These are phyloP conservation scores for Aspergillus carbonarius DNA, from an alignment of 2,329 filamentous ascomycete species.

Conservation along the genomic window DNA sequence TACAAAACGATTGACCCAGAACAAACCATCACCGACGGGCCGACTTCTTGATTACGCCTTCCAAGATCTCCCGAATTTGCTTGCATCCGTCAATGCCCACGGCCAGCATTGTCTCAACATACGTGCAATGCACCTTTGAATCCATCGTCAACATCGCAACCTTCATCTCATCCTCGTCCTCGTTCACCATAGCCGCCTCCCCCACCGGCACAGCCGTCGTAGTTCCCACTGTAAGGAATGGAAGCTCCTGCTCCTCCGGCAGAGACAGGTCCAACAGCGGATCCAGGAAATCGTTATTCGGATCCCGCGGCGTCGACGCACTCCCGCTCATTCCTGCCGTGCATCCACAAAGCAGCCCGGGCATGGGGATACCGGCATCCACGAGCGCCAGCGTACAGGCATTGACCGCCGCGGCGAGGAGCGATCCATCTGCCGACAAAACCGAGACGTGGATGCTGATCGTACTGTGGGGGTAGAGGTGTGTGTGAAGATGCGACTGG, in stretches of 20 bases:
- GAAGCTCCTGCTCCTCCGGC: slow-evolving; percentile 68
- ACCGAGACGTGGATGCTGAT: slow-evolving; percentile 84
- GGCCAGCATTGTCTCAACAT: slow-evolving; percentile 88
- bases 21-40: slow-evolving; percentile 9
- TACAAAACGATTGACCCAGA: neutral
- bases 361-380: slow-evolving; percentile 94
- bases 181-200: slow-evolving; percentile 58
- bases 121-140: slow-evolving; percentile 74
- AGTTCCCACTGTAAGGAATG: slow-evolving; percentile 82
- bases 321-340: slow-evolving; percentile 69
- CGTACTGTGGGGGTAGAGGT: slow-evolving; percentile 83
- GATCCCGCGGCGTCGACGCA: slow-evolving; percentile 42
- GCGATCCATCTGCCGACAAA: slow-evolving; percentile 82
- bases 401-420: slow-evolving; percentile 87
- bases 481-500: slow-evolving; percentile 73
- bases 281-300: slow-evolving; percentile 43
- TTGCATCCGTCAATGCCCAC: slow-evolving; percentile 91
- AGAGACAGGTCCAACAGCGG: slow-evolving; percentile 46
- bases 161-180: slow-evolving; percentile 48
- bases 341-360: slow-evolving; percentile 83
- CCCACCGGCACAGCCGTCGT: slow-evolving; percentile 39
- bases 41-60: slow-evolving; percentile 62
- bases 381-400: slow-evolving; percentile 87
- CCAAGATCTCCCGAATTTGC: slow-evolving; percentile 77
- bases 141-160: slow-evolving; percentile 82